Evolutionary conservation across 2,329 filamentous ascomycete species (phyloP).

Genomic region (Fonsecaea nubica): DNA sequence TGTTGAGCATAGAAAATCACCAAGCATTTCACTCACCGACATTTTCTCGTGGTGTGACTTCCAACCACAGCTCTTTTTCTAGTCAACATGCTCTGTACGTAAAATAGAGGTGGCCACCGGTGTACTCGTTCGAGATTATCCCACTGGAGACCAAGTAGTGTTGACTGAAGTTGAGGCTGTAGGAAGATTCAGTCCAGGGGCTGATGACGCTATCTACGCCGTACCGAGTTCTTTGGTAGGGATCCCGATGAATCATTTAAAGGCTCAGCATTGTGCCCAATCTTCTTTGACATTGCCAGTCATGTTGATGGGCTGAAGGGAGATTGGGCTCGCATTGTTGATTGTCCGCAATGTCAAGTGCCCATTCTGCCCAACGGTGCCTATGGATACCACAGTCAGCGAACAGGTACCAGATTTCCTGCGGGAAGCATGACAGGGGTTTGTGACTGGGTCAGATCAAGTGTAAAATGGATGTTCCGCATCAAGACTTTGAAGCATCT

Average conservation of each 20-base stretch:
- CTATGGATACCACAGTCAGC: background rate
- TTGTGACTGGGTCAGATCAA: constrained; percentile 24
- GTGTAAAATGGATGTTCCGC: constrained; percentile 31
- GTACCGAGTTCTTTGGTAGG: background rate
- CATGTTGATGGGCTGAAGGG: background rate
- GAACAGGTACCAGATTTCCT: background rate
- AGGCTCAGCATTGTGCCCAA: background rate
- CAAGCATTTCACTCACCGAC: background rate
- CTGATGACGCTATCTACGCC: background rate
- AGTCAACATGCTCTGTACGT: background rate
- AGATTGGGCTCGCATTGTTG: background rate
- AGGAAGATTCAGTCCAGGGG: background rate
- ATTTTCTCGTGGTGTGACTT: background rate
- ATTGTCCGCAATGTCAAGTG: background rate
- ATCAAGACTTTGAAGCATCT: constrained; percentile 24
- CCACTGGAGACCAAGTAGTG: background rate
- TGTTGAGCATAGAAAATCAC: background rate
- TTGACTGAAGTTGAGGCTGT: background rate
- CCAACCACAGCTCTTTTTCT: background rate
- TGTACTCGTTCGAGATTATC: background rate
- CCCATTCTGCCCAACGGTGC: background rate
- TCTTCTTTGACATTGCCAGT: background rate
- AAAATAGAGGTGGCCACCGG: background rate
- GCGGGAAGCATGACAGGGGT: background rate
- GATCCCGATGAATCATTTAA: background rate